Base-by-base conservation (phyloP, 1,284 basidiomycete species). In the Ustilago loliicola region DNA sequence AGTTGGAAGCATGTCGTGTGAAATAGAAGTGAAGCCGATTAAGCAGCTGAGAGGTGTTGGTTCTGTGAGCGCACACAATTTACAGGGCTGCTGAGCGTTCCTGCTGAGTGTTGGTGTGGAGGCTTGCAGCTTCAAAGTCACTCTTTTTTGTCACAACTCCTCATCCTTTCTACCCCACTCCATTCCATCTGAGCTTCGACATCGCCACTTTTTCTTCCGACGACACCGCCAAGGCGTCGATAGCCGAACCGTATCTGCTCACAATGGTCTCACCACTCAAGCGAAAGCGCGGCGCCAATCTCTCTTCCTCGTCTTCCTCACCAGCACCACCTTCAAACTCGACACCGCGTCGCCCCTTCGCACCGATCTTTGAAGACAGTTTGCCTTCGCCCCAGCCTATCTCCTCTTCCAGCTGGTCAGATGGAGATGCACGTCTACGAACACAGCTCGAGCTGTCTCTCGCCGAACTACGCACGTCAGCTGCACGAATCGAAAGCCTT, bases 71-170 rank as follows among this genome's bases (percentile, higher is more conserved):
- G 15, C 25, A 40, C 42, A 52, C 59, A 42, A 50, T 56, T 59
- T 58, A 58, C 56, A 36, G 38, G 23, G 11, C 10, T 5, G 30
- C 32, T 36, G 40, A 47, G 40, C 57, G 57, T 45, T 45, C 50
- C 45, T 40, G 30, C 48, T 32, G 34, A 48, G 68, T 70, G 68
- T 70, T 70, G 68, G 57, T 70, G 62, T 70, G 68, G 62, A 70
- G 68, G 62, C 32, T 42, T 57, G 42, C 17, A 25, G 11, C 25
- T 36, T 3, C 6, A 17, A 29, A 30, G 21, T 25, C 23, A 30
- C 40, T 17, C 29, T n/a, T 23, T 42, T 25, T 15, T 25, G 15
- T 42, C 54, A 56, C 27, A 38, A 55, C 36, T 17, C 21, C 34
- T n/a, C 45, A 36, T 34, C 47, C 23, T 42, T 47, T 21, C 48